A percentile compares a stretch with the other conserved stretches of the same genome.
These are phyloP conservation scores for Delphinella strobiligena DNA, from an alignment of 2,329 filamentous ascomycete species.

Conservation along the genomic window DNA sequence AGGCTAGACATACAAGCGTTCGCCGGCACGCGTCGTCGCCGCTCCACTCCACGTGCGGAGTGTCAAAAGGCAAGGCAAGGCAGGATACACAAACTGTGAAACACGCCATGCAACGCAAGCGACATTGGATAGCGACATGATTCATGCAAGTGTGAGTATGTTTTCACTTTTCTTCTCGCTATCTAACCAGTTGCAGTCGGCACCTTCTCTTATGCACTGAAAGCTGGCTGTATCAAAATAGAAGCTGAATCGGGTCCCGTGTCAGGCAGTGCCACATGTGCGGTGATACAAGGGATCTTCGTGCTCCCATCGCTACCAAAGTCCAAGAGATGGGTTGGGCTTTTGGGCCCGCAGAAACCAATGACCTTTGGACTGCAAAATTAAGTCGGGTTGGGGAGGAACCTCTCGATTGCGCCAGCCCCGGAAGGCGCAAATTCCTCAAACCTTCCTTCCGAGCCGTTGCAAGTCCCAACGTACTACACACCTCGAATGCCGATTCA, in stretches of 20 bases:
- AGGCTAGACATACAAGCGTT: slow-evolving; percentile 6
- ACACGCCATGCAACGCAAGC: slow-evolving; percentile 8
- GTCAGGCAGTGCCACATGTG: not conserved
- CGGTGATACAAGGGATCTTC: not conserved
- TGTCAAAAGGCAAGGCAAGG: slow-evolving; percentile 7
- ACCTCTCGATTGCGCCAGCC: not conserved
- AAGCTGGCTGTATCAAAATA: not conserved
- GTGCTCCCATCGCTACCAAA: not conserved
- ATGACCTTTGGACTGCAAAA: not conserved
- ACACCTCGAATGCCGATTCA: not conserved
- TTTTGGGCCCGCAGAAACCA: not conserved
- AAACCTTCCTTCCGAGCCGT: not conserved
- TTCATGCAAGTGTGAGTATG: not conserved
- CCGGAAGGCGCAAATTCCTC: not conserved
- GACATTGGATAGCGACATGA: slow-evolving; percentile 3
- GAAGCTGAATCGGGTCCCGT: not conserved
- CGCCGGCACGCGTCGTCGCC: not conserved
- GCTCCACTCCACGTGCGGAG: slow-evolving; percentile 6
- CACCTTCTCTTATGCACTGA: too few relatives aligned
- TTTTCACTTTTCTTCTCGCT: not conserved
- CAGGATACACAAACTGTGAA: slow-evolving; percentile 7
- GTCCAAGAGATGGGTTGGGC: not conserved
- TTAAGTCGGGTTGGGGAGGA: not conserved
- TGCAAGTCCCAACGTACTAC: not conserved
- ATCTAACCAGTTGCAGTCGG: not conserved